Conservation (phyloP, 768 basidiomycete genomes). For the Lentinula detonsa region DNA sequence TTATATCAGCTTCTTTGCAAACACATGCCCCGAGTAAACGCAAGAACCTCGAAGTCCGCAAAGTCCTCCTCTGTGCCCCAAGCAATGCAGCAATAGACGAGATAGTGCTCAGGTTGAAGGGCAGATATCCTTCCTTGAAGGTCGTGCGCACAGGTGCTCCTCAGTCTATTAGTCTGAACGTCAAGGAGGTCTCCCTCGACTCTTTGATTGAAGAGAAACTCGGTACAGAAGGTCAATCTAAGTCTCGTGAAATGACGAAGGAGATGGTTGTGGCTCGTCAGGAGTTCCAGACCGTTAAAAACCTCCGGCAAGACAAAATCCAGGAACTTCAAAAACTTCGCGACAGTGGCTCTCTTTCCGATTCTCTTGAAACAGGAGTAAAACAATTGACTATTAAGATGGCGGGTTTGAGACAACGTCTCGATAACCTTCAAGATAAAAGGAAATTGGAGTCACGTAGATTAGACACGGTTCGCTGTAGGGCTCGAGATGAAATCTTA, state of each 20-base stretch:
- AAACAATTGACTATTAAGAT: slow-evolving; percentile 54
- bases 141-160: slow-evolving; percentile 89
- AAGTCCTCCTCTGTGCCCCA: slow-evolving; percentile 90
- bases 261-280: slow-evolving; percentile 54
- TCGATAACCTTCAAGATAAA: slow-evolving; percentile 78
- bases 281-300: slow-evolving; percentile 68
- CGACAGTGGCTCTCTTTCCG: slow-evolving; percentile 48
- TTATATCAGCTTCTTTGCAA: slow-evolving; percentile 80
- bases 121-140: slow-evolving; percentile 58
- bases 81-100: slow-evolving; percentile 99
- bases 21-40: slow-evolving; percentile 49
- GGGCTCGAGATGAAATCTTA: slow-evolving; percentile 69
- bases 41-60: slow-evolving; percentile 39
- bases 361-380: slow-evolving; percentile 68
- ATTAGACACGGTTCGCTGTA: slow-evolving; percentile 76
- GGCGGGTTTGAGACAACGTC: slow-evolving; percentile 55
- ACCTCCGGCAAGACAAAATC: slow-evolving; percentile 47
- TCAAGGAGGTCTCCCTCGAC: slow-evolving; percentile 85
- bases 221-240: slow-evolving; percentile 32
- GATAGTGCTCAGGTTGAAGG: slow-evolving; percentile 81
- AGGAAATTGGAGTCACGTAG: slow-evolving; percentile 75
- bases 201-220: slow-evolving; percentile 76
- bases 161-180: slow-evolving; percentile 65
- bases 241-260: slow-evolving; percentile 46
- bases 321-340: slow-evolving; percentile 50